These are phyloP conservation scores for Vanrija humicola DNA, from an alignment of 1,284 basidiomycete species.

Conservation along the genomic window DNA sequence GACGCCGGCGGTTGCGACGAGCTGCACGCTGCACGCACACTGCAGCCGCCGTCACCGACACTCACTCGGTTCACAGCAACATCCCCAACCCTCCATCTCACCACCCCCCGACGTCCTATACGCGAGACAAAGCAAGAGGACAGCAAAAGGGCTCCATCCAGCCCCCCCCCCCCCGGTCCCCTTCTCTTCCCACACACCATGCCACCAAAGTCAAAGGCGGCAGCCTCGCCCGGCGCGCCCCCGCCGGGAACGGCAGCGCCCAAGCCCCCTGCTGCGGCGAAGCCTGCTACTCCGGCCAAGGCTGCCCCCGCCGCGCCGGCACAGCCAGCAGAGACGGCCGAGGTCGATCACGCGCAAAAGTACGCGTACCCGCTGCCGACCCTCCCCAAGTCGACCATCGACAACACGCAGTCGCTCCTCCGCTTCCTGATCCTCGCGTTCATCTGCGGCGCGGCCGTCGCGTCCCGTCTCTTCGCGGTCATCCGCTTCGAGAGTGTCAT, in stretches of 20 bases:
- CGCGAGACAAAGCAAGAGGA: neutral
- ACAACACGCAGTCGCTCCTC: conserved; percentile 77
- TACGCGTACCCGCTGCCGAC: conserved; percentile 46
- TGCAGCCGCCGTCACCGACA: too few species aligned
- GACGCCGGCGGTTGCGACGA: too few species aligned
- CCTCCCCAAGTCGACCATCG: conserved; percentile 58
- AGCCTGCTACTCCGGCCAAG: too few species aligned
- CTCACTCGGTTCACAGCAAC: neutral
- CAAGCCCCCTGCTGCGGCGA: neutral
- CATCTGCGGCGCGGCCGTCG: conserved; percentile 89
- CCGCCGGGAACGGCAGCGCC: neutral
- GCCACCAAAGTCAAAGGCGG: conserved; percentile 2
- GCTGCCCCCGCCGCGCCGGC: neutral
- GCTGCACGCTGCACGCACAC: too few species aligned
- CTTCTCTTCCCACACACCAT: neutral
- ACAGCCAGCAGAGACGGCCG: neutral
- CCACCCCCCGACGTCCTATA: neutral
- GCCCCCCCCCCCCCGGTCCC: neutral
- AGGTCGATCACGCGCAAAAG: conserved; percentile 2
- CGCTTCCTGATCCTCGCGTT: conserved; percentile 79
- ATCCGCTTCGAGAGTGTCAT: conserved; percentile 98
- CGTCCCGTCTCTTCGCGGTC: conserved; percentile 94
- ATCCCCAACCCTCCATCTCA: neutral
- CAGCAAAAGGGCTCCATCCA: neutral
- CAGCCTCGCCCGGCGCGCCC: neutral